Evolutionary conservation across 1,139 yeast genomes (phyloP), one percentile per base, ranked within the genome.

Genomic region (Blastobotrys malaysiensis): DNA sequence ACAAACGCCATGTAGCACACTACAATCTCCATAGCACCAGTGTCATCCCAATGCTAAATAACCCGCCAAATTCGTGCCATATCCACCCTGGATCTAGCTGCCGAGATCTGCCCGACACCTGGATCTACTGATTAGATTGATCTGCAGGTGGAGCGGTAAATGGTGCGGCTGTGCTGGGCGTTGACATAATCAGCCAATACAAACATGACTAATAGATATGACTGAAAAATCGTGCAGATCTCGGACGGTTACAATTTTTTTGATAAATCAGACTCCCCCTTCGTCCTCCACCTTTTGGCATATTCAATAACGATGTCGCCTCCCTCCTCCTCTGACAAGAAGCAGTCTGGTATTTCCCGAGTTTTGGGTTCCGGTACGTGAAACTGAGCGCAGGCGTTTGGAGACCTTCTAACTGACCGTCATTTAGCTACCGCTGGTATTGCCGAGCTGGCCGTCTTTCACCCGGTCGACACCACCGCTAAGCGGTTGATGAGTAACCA

Each of bases 401-500:
- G 44, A 31, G 18, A 47, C 18, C 43, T 5, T 36, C 48, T 47
- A 51, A 51, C 53, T n/a, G 19, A 43, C 14, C n/a, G n/a, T n/a
- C 21, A 22, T 19, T 7, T 53, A 52, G 99, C 98, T 22, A 81
- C 96, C 39, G 99, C 99, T 43, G 99, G 99, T 65, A 88, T 93
- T 68, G 83, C 95, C 68, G 99, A 93, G 74, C 86, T 93, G 65
- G 96, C 88, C 57, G 95, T 95, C 45, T 93, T 93, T 83, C 99
- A 93, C 73, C 99, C 99, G 21, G 98, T 93, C 48, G 99, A 93
- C 75, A 93, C 99, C 55, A 88, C 91, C 67, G 91, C 99, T 64
- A 93, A 93, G 78, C 86, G 99, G 76, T 81, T 93, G 71, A 93
- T 93, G 99, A 86, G 96, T 56, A 93, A 93, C 77, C 88, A 86